A percentile compares a stretch with the other conserved stretches of the same genome.
Evolutionary conservation across 345 rosid genomes (phyloP).

Genomic region (Zanthoxylum bungeanum): DNA sequence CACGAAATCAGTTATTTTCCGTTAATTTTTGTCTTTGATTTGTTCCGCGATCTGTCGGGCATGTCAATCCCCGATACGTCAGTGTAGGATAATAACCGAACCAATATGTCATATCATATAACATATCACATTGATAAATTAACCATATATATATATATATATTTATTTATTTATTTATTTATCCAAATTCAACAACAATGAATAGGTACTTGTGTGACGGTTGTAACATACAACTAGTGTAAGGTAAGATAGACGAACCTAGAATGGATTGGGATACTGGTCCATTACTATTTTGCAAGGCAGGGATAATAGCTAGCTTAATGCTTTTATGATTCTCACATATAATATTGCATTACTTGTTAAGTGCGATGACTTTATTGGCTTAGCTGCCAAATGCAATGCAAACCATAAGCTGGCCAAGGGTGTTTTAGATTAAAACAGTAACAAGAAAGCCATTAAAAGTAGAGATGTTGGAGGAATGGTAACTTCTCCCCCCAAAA

Average conservation of each 20-base stretch:
- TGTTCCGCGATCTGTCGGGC: no score
- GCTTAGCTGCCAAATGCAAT: slow-evolving; percentile 22
- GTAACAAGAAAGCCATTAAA: slow-evolving; percentile 33
- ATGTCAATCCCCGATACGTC: no score
- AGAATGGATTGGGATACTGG: background rate
- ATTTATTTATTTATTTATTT: no score
- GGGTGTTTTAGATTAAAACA: slow-evolving; percentile 9
- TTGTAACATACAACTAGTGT: background rate
- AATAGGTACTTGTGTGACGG: no score
- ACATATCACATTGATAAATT: no score
- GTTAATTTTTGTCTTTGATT: no score
- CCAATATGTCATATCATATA: no score
- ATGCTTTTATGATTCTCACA: background rate
- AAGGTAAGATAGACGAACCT: background rate
- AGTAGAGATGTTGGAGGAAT: slow-evolving; percentile 41
- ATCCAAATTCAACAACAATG: no score
- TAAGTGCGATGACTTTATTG: slow-evolving; percentile 5
- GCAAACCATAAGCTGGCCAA: slow-evolving; percentile 13
- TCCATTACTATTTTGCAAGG: background rate
- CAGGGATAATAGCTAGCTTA: background rate
- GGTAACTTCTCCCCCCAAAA: slow-evolving; percentile 8
- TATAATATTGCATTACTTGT: background rate
- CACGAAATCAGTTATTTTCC: no score
- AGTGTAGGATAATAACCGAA: no score
- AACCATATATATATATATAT: no score